Percentiles rank a stretch among this genome's conserved stretches.
Conservation (phyloP, 164 flowering plant species). For the Magnolia kwangsiensis region DNA sequence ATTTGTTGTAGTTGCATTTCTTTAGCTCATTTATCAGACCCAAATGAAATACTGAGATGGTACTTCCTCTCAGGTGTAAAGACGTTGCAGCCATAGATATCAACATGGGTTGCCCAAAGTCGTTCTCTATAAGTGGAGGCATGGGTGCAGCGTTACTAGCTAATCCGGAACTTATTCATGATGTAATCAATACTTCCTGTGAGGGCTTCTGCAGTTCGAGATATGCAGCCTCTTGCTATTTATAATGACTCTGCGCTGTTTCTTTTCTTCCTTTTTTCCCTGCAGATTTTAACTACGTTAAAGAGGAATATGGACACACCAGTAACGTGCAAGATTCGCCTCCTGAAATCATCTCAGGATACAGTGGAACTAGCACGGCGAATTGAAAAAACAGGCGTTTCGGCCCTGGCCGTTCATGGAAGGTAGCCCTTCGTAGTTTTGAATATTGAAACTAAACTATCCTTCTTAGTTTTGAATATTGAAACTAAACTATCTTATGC, state of each 20-base stretch:
- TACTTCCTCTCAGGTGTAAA: conserved; percentile 48
- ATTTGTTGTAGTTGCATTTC: background rate
- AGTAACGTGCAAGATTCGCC: conserved; percentile 91
- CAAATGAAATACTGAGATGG: background rate
- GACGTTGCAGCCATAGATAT: conserved; percentile 94
- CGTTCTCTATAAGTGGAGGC: conserved; percentile 93
- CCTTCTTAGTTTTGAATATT: background rate
- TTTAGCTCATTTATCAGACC: background rate
- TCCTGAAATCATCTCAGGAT: conserved; percentile 60
- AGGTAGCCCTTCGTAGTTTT: conserved; percentile 41
- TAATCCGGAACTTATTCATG: conserved; percentile 90
- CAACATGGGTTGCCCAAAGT: conserved; percentile 96
- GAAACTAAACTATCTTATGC: background rate
- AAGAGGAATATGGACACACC: conserved; percentile 73
- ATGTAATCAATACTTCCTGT: conserved; percentile 43
- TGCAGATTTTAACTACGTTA: conserved; percentile 82
- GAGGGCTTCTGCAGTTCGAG: background rate
- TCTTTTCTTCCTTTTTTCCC: conserved; percentile 2
- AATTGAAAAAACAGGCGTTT: conserved; percentile 89
- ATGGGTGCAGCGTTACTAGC: conserved; percentile 92
- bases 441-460: background rate
- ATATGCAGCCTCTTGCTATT: background rate
- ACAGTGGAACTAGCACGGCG: conserved; percentile 79
- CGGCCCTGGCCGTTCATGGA: conserved; percentile 95
- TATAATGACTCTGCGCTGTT: background rate